Base-by-base conservation (phyloP, 169 alveolate genomes). In the Plasmodium inui region DNA sequence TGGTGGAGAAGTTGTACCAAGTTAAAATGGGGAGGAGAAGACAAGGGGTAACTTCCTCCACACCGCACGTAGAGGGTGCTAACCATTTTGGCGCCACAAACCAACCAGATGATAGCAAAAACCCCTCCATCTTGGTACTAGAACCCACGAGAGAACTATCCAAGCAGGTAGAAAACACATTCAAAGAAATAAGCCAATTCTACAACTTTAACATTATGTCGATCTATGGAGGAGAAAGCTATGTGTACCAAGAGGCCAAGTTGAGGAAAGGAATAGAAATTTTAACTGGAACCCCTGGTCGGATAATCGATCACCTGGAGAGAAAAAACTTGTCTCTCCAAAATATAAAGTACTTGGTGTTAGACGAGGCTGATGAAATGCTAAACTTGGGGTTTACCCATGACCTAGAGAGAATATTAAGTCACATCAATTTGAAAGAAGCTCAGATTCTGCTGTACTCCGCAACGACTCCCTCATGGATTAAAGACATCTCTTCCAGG, bases 361-460 rank as follows among this genome's bases (percentile, higher is more conserved):
- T 99, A 44, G 99, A 99, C 96, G 99, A 99, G 92, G 99, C 99
- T 12, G 99, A 99, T 95, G 97, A 99, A 88, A 96, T 99, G 92
- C 95, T 99, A 55, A 99, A 99, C 94, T 97, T 98, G 98, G 99
- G 99, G 53, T 99, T 99, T 95, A 98, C 98, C 82, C 96, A 97
- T 72, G 99, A 98, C 95, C 94, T 98, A 95, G 98, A 98, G 90
- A 95, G 97, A 92, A 98, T 99, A 34, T 32, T 97, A 92, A 84
- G 98, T 86, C 94, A 80, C 78, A 82, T 96, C 30, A 72, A 79
- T 72, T 74, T 79, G 53, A 95, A 94, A 7, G 55, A 85, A 3
- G 95, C 82, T 0, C 98, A 97, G 55, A 93, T 95, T 34, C 95
- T 97, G 53, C 70, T 97, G 53, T 96, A 96, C 50, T 97, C 98